Evolutionary conservation across 495 filamentous ascomycete species (phyloP), one percentile per base, ranked within the genome.

Genomic region (Aspergillus funiculosus): DNA sequence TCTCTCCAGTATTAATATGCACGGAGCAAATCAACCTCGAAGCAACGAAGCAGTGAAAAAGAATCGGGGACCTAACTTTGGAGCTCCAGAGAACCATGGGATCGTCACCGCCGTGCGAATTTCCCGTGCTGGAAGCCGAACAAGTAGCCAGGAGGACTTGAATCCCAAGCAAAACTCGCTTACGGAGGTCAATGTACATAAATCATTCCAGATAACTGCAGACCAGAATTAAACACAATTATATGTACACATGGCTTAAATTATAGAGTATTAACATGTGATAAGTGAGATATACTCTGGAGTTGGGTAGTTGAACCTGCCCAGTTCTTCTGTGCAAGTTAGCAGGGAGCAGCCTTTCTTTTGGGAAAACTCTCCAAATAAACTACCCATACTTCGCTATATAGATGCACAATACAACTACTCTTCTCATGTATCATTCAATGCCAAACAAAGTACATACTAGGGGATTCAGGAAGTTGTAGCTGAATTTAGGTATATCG

Each of bases 121-220:
- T 13, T 53, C 58, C 2, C 50, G 39, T 5, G n/a, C n/a, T n/a
- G 60, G 58, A 8, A 62, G 65, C 31, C 54, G 53, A 26, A 56
- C 53, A 7, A 68, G 63, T 48, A 71, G 67, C 35, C 65, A 67
- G 44, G 65, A 68, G 41, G 46, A 66, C 34, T 47, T 71, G n/a
- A 62, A 68, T 43, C 63, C 65, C 5, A 58, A 51, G 17, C 49
- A 53, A 21, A 35, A 45, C 14, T 43, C 59, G 0, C 52, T 59
- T n/a, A 51, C 51, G 28, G 67, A 62, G 1, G 63, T 71, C 21
- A 71, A 63, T 52, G 61, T 71, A 26, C 63, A 71, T 21, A 71
- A 64, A 48, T 60, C 65, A 0, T 71, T 71, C 34, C 53, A 56
- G 37, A 61, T 71, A 28, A 62, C 67, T 14, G 61, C 57, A 3